These are phyloP conservation scores for Vitis hybrid DNA, from an alignment of 177 flowering plant species.

Conservation along the genomic window DNA sequence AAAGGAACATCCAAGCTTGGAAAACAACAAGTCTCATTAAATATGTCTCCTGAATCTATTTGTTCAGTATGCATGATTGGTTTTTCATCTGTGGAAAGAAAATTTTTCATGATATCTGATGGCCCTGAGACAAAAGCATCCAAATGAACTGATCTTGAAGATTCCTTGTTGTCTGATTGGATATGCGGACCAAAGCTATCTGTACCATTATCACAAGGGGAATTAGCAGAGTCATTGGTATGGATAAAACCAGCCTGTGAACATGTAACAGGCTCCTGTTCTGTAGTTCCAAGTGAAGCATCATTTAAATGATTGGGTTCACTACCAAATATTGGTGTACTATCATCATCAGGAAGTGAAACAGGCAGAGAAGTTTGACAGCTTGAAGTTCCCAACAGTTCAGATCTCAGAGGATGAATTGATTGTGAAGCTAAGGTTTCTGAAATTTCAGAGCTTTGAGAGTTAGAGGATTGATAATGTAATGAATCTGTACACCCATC, in stretches of 20 bases:
- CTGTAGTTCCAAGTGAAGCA: constrained; percentile 31
- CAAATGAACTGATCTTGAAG: constrained; percentile 36
- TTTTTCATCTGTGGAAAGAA: constrained; percentile 28
- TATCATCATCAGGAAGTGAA: constrained; percentile 34
- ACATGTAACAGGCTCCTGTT: constrained; percentile 18
- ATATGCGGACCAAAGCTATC: constrained; percentile 24
- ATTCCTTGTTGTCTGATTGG: constrained; percentile 31
- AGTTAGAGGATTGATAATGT: constrained; percentile 27
- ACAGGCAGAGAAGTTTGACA: constrained; percentile 25
- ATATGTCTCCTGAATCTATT: constrained; percentile 51
- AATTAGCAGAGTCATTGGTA: constrained; percentile 31
- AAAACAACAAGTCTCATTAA: constrained; percentile 93
- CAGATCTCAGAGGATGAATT: constrained; percentile 30
- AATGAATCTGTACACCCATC: constrained; percentile 24
- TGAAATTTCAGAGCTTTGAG: constrained; percentile 31
- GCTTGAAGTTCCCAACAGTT: constrained; percentile 30
- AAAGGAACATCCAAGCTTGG: constrained; percentile 93
- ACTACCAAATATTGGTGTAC: constrained; percentile 19
- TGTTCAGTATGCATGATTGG: constrained; percentile 17
- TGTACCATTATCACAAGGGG: constrained; percentile 32
- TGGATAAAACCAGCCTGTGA: constrained; percentile 25
- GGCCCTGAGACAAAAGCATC: constrained; percentile 34
- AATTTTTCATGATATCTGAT: constrained; percentile 23
- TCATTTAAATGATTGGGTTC: constrained; percentile 28
- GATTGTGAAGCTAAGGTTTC: constrained; percentile 27